A percentile compares a stretch with the other conserved stretches of the same genome.
Evolutionary conservation across 2,329 filamentous ascomycete genomes (phyloP).

Genomic region (Sclerotiophoma versabilis): DNA sequence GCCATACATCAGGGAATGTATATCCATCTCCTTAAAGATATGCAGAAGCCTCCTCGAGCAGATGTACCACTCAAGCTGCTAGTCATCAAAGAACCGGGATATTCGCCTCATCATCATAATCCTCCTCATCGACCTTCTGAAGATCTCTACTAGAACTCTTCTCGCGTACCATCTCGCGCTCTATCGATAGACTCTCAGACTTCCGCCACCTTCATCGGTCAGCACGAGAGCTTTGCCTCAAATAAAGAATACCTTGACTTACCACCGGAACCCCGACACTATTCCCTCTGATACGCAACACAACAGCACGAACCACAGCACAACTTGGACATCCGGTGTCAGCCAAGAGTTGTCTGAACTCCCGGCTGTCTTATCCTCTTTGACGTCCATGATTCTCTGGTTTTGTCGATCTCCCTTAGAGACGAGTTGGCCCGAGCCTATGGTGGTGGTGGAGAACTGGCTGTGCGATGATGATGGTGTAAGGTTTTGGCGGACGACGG

Average conservation of each 20-base stretch:
- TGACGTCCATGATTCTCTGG: constrained; percentile 1
- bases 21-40: no score
- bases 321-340: constrained; percentile 5
- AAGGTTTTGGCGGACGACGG: neutral
- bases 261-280: constrained; percentile 1
- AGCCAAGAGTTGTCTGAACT: neutral
- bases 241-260: neutral
- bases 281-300: constrained; percentile 4
- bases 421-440: neutral
- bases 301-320: constrained; percentile 9
- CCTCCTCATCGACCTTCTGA: neutral
- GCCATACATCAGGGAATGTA: no score
- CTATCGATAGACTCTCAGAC: no score
- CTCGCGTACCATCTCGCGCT: neutral
- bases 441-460: neutral
- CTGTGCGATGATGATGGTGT: no score
- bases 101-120: constrained; percentile 11
- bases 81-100: constrained; percentile 5
- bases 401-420: neutral
- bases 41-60: no score
- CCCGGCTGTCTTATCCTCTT: neutral
- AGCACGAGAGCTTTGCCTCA: neutral
- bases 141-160: neutral
- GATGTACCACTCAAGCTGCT: no score
- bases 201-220: constrained; percentile 1